Evolutionary conservation across 164 flowering plant species (phyloP), one percentile per base, ranked within the genome.

Genomic region (Taxillus chinensis): DNA sequence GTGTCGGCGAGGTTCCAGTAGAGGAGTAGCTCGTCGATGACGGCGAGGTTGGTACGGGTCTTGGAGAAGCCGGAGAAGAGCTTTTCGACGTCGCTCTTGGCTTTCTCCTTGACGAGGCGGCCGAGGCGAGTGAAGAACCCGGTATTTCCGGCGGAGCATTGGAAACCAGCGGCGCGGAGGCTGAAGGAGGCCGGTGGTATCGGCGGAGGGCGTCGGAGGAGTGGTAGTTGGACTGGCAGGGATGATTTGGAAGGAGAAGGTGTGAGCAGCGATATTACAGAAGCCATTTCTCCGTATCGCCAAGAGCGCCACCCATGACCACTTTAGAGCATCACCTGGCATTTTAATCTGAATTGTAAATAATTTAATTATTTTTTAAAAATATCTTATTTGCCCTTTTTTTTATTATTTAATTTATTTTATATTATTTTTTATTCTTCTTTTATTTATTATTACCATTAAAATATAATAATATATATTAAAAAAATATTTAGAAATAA

Each of bases 1-100:
- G 98, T 90, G 13, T 92, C 96, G 15, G 90, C 78, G 56, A 92
- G 82, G 70, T 90, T 93, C 96, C 97, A 93, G 79, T 79, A 90
- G 15, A 90, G 75, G 39, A 93, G 83, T 38, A 93, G 92, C 74
- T 90, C 97, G 52, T 92, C 96, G 59, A 92, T 77, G 60, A 90
- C 98, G 49, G 96, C 91, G 62, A 92, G 92, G 48, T 90, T 90
- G 65, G 84, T 86, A 58, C 98, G 68, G 39, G 98, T 92, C 66
- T 89, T 92, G 42, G 98, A 77, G 75, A 92, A 92, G 12, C 98
- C 98, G 5, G 92, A 85, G 78, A 86, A 80, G 60, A 90, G 52
- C 70, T 86, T 90, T 62, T 92, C 98, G 27, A 90, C 95, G 62
- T 92, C 98, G 60, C 86, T 85, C 75, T 86, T 89, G 63, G 98